Percentiles rank a stretch among this genome's conserved stretches.
These are phyloP conservation scores for Chaetomium olivaceum DNA, from an alignment of 2,329 filamentous ascomycete species.

Conservation along the genomic window DNA sequence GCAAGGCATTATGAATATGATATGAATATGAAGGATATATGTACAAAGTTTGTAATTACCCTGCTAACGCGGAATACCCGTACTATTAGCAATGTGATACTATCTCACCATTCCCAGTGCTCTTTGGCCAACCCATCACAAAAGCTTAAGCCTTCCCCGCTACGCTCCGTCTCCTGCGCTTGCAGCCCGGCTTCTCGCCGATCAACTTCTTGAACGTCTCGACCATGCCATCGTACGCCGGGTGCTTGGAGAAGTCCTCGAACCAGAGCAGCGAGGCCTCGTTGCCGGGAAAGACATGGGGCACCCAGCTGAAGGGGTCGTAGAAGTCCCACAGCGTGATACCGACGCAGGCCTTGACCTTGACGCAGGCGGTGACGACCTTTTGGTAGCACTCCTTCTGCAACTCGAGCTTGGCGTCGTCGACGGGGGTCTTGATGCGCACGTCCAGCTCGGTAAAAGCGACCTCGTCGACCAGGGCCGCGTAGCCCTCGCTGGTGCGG, in stretches of 20 bases:
- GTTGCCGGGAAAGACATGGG: constrained; percentile 38
- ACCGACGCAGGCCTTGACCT: constrained; percentile 41
- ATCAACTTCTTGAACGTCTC: constrained; percentile 36
- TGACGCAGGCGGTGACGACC: constrained; percentile 38
- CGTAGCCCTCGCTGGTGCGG: constrained; percentile 51
- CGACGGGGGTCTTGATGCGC: constrained; percentile 44
- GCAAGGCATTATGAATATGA: constrained; percentile 6
- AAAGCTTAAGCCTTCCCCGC: no score
- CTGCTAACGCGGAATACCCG: neutral
- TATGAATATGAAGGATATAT: neutral
- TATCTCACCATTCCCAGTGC: neutral
- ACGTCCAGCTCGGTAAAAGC: constrained; percentile 64
- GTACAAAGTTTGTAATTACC: neutral
- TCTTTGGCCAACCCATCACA: neutral
- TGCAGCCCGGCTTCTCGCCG: constrained; percentile 7
- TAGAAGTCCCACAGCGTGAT: constrained; percentile 47
- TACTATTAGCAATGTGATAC: neutral
- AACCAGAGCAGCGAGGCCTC: constrained; percentile 41
- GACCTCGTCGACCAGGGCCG: constrained; percentile 51
- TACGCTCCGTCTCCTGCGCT: neutral
- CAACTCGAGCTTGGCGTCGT: constrained; percentile 43
- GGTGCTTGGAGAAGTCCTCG: constrained; percentile 40
- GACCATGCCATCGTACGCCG: constrained; percentile 41
- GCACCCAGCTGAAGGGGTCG: constrained; percentile 45
- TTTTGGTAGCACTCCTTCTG: constrained; percentile 49